Conservation (phyloP, 805 yeast species). For the Kazachstania psychrophila region DNA sequence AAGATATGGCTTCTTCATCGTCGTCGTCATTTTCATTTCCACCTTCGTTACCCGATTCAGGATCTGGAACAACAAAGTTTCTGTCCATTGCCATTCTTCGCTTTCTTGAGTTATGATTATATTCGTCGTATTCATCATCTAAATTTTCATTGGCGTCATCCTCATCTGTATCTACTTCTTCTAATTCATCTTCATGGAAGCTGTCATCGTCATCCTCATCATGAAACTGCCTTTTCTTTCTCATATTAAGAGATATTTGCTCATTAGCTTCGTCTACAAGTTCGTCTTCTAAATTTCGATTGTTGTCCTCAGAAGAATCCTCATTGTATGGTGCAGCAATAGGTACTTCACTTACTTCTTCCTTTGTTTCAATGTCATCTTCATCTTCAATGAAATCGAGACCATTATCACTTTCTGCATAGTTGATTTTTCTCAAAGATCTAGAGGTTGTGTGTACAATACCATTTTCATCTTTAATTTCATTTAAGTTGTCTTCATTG, state of each 20-base stretch:
- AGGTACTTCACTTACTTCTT: slow-evolving; percentile 1
- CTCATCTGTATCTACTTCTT: slow-evolving; percentile 20
- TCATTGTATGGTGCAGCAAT: neutral
- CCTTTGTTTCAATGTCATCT: slow-evolving; percentile 7
- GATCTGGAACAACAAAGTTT: slow-evolving; percentile 26
- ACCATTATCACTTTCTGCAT: slow-evolving; percentile 30
- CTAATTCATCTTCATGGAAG: slow-evolving; percentile 35
- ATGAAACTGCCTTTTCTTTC: slow-evolving; percentile 30
- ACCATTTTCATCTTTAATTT: slow-evolving; percentile 24
- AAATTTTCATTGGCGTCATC: slow-evolving; percentile 19
- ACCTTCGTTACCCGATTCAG: slow-evolving; percentile 24
- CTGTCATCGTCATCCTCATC: slow-evolving; percentile 28
- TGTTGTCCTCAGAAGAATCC: slow-evolving; percentile 15
- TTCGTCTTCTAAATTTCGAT: slow-evolving; percentile 1
- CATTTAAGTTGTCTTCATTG: slow-evolving; percentile 11
- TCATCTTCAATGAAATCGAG: slow-evolving; percentile 24
- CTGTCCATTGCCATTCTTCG: slow-evolving; percentile 11
- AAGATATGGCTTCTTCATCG: slow-evolving; percentile 10
- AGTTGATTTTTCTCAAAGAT: slow-evolving; percentile 29
- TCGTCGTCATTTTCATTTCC: slow-evolving; percentile 26
- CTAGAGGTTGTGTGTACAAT: slow-evolving; percentile 26
- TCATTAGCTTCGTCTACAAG: slow-evolving; percentile 3
- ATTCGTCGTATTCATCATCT: slow-evolving; percentile 12
- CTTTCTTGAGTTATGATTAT: slow-evolving; percentile 6
- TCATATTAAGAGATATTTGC: slow-evolving; percentile 9